Evolutionary conservation across 192 early-diverging fungal genomes (phyloP).

Genomic region (Backusella luteola): DNA sequence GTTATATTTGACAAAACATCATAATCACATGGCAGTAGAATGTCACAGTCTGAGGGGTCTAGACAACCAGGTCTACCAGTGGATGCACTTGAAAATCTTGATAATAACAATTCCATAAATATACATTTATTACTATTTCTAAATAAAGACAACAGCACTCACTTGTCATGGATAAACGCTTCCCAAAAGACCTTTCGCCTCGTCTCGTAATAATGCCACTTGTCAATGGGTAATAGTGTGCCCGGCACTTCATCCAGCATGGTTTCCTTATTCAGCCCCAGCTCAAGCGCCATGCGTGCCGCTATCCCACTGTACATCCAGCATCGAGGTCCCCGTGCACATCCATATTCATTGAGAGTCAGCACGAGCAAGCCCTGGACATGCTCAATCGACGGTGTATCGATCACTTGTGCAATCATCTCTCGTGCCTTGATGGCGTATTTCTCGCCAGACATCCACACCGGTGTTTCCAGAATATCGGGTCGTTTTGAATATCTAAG

Average conservation of each 20-base stretch:
- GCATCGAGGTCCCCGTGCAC: constrained; percentile 43
- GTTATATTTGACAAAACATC: neutral
- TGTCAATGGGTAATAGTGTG: constrained; percentile 14
- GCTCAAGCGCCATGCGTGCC: constrained; percentile 44
- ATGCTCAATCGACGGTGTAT: constrained; percentile 42
- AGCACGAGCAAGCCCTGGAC: constrained; percentile 50
- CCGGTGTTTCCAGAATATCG: constrained; percentile 41
- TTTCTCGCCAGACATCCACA: constrained; percentile 49
- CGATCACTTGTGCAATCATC: constrained; percentile 39
- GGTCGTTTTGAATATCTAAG: constrained; percentile 45
- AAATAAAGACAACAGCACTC: neutral
- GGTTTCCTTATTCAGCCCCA: constrained; percentile 50
- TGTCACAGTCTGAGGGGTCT: constrained; percentile 49
- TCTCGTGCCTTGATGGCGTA: constrained; percentile 48
- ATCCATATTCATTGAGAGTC: constrained; percentile 49
- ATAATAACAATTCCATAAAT: no score
- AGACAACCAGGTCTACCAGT: constrained; percentile 49
- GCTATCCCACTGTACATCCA: constrained; percentile 56
- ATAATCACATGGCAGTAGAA: constrained; percentile 41
- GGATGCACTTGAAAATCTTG: constrained; percentile 30
- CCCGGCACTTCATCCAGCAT: neutral
- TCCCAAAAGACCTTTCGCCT: constrained; percentile 52
- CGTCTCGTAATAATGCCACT: constrained; percentile 47
- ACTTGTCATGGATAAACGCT: constrained; percentile 44
- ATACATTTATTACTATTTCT: no score